A percentile compares a stretch with the other conserved stretches of the same genome.
Conservation (phyloP, 345 rosid species). For the Hypericum androsaemum region DNA sequence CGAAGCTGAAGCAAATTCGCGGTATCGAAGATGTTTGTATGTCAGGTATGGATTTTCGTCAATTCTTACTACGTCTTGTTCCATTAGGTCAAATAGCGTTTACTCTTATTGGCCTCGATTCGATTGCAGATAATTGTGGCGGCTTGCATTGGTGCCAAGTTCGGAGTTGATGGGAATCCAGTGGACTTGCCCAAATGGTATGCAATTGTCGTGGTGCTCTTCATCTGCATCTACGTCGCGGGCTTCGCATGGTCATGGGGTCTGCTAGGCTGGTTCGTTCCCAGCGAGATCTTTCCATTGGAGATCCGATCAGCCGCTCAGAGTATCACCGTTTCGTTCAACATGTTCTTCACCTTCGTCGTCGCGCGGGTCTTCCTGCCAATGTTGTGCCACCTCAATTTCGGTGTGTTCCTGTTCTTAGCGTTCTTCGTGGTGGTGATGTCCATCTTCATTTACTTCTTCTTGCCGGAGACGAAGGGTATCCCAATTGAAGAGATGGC, state of each 20-base stretch:
- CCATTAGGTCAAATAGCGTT: not conserved
- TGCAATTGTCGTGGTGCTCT: conserved; percentile 65
- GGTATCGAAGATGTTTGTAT: conserved; percentile 70
- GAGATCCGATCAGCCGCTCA: conserved; percentile 90
- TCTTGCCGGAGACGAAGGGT: conserved; percentile 65
- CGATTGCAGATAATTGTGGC: conserved; percentile 49
- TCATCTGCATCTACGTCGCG: conserved; percentile 70
- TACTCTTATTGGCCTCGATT: no score
- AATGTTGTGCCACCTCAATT: conserved; percentile 80
- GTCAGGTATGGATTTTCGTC: conserved; percentile 43
- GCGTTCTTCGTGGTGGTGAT: conserved; percentile 49
- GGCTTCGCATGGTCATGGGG: conserved; percentile 99
- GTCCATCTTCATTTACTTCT: conserved; percentile 41
- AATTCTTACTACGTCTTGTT: not conserved
- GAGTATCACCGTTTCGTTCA: conserved; percentile 73
- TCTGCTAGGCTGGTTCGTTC: conserved; percentile 88
- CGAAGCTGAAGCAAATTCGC: conserved; percentile 46
- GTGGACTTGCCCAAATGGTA: conserved; percentile 74
- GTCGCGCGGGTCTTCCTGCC: conserved; percentile 64
- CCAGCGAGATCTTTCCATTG: conserved; percentile 82
- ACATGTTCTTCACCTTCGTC: conserved; percentile 74
- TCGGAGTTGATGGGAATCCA: conserved; percentile 56
- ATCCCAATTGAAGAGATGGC: conserved; percentile 68
- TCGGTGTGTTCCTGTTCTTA: conserved; percentile 57
- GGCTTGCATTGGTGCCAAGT: conserved; percentile 67